phyloP scores from a whole-genome alignment of 2,329 filamentous ascomycete species.

The Cladophialophora yegresii region DNA sequence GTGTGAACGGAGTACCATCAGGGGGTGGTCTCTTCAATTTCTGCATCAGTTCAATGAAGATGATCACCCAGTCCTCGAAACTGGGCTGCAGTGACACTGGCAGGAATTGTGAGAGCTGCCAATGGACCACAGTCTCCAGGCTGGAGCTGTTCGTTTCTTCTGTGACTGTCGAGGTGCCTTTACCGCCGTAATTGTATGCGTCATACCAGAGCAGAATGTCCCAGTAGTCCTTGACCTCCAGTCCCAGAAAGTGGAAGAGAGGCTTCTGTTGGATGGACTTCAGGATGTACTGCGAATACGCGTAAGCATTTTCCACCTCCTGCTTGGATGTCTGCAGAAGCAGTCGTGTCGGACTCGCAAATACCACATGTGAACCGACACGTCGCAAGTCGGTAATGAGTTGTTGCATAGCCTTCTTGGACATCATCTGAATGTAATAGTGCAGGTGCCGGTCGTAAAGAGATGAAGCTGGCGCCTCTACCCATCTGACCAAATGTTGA shows the following conservation, averaged over 20 bases:
- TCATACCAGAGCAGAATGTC: conserved; percentile 99
- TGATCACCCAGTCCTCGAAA: conserved; percentile 90
- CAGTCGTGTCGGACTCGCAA: conserved; percentile 84
- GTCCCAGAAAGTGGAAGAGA: conserved; percentile 93
- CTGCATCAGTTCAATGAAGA: conserved; percentile 96
- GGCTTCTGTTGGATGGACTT: conserved; percentile 96
- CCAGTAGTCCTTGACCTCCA: conserved; percentile 99
- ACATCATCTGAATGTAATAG: conserved; percentile 99
- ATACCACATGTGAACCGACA: conserved; percentile 94
- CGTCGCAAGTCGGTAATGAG: conserved; percentile 95
- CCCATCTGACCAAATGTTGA: conserved; percentile 95
- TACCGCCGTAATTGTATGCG: conserved; percentile 97
- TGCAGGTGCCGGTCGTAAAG: conserved; percentile 93
- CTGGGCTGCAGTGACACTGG: conserved; percentile 75
- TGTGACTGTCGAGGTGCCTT: conserved; percentile 79
- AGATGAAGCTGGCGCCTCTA: conserved; percentile 88
- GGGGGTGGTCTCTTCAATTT: conserved; percentile 70
- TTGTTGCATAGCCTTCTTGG: conserved; percentile 92
- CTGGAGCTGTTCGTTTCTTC: conserved; percentile 70
- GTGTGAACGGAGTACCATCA: conserved; percentile 60
- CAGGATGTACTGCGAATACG: conserved; percentile 95
- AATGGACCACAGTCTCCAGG: conserved; percentile 93
- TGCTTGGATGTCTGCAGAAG: conserved; percentile 94
- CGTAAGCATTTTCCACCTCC: conserved; percentile 93
- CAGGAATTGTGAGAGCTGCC: conserved; percentile 91